Evolutionary conservation across 176 grass and related monocot genomes (phyloP).

Genomic region (Guadua angustifolia): DNA sequence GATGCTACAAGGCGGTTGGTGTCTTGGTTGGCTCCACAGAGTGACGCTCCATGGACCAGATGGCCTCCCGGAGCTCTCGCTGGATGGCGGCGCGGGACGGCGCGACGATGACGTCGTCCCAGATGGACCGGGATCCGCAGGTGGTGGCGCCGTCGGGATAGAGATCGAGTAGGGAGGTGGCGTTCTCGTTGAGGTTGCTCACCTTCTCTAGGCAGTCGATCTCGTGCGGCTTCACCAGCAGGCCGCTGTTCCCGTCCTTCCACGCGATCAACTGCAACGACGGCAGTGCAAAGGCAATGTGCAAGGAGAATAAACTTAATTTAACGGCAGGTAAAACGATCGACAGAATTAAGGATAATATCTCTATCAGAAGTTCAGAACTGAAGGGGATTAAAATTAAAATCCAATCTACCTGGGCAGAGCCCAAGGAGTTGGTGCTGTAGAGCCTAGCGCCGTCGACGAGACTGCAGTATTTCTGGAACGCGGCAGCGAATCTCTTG

Average conservation of each 20-base stretch:
- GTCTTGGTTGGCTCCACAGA: not conserved
- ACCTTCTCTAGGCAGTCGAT: conserved; percentile 73
- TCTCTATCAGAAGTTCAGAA: not conserved
- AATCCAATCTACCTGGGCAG: conserved; percentile 46
- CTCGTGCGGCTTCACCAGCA: conserved; percentile 68
- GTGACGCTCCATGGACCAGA: conserved; percentile 41
- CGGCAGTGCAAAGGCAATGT: not conserved
- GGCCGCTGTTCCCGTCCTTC: conserved; percentile 65
- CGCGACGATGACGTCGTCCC: conserved; percentile 67
- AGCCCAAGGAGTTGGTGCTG: conserved; percentile 63
- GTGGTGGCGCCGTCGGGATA: conserved; percentile 55
- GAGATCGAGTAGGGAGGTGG: conserved; percentile 67
- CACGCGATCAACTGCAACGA: conserved; percentile 63
- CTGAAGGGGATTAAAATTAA: not conserved
- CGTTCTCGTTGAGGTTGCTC: conserved; percentile 66
- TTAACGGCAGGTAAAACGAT: not conserved
- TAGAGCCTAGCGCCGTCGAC: conserved; percentile 69
- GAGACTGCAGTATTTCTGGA: conserved; percentile 55
- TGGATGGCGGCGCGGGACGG: conserved; percentile 49
- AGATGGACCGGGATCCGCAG: conserved; percentile 62
- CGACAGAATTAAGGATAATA: not conserved
- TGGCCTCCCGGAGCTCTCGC: conserved; percentile 56
- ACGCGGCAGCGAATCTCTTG: conserved; percentile 64
- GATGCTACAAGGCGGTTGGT: not conserved
- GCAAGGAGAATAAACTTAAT: not conserved